These are phyloP conservation scores for Leptographium procerum DNA, from an alignment of 2,329 filamentous ascomycete species.

Conservation along the genomic window DNA sequence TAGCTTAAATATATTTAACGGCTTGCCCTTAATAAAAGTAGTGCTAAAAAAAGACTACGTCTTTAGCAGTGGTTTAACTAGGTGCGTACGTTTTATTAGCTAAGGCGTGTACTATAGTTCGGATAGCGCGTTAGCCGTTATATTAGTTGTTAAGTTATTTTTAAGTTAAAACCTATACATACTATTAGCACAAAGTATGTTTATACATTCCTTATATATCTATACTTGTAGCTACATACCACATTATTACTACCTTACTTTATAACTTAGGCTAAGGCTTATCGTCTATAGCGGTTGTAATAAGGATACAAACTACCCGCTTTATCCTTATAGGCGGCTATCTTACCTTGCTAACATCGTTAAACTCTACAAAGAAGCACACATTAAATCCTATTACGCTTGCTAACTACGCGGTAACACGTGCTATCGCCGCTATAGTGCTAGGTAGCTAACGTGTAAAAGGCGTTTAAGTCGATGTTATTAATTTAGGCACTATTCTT, in stretches of 20 bases:
- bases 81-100: too few species aligned
- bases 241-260: not conserved
- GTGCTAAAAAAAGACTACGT: too few species aligned
- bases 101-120: too few species aligned
- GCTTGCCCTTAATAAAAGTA: too few species aligned
- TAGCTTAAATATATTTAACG: too few species aligned
- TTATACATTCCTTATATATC: not conserved
- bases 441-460: not conserved
- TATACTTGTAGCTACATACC: not conserved
- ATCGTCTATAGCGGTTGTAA: not conserved
- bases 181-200: not conserved
- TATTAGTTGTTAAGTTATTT: too few species aligned
- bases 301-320: not conserved
- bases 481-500: not conserved
- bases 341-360: not conserved
- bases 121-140: too few species aligned
- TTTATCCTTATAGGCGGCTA: not conserved
- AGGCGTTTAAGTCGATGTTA: not conserved
- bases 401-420: not conserved
- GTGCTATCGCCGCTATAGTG: not conserved
- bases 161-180: too few species aligned
- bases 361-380: not conserved
- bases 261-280: not conserved
- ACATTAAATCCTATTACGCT: not conserved
- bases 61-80: too few species aligned